Evolutionary conservation across 805 yeast genomes (phyloP), one percentile per base, ranked within the genome.

Genomic region (Saturnispora diversa): DNA sequence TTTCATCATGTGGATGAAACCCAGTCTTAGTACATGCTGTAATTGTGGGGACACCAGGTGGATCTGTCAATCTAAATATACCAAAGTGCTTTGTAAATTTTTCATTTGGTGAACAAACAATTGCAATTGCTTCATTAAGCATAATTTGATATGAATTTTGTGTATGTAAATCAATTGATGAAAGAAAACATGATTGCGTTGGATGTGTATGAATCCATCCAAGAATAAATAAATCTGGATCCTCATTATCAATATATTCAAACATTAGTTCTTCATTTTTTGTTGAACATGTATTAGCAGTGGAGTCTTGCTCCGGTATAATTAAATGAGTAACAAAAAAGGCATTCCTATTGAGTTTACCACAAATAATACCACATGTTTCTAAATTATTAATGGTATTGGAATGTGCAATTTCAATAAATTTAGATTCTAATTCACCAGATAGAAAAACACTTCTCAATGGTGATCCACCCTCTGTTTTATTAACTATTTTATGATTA

Each of bases 151-250:
- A 79, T 3, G 81, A 71, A 45, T 72, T 73, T 46, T 78, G 84
- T 2, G 84, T 78, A 56, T 79, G 85, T 39, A 78, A 58, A 51
- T 78, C 85, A 34, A 78, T 73, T 0, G 82, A 74, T 10, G 80
- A 73, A 55, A 78, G 56, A 53, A 78, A 78, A 47, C 85, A 78
- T n/a, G 81, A 64, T 53, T 78, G 85, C 9, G 84, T 74, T 5
- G 85, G 85, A 53, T 78, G 85, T 8, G 84, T 79, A 54, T 78
- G 85, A 39, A 78, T 79, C 85, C 85, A 78, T 3, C 85, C 85
- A 2, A 78, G 61, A n/a, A 78, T 71, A 50, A 78, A 76, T 33
- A 79, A 56, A 30, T 47, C 48, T 3, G 50, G 50, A 44, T 74
- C 80, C 39, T 71, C 62, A 24, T 58, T 48, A 51, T 77, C 84